Evolutionary conservation across 2,329 filamentous ascomycete species (phyloP).

Genomic region (Macroventuria anomochaeta): DNA sequence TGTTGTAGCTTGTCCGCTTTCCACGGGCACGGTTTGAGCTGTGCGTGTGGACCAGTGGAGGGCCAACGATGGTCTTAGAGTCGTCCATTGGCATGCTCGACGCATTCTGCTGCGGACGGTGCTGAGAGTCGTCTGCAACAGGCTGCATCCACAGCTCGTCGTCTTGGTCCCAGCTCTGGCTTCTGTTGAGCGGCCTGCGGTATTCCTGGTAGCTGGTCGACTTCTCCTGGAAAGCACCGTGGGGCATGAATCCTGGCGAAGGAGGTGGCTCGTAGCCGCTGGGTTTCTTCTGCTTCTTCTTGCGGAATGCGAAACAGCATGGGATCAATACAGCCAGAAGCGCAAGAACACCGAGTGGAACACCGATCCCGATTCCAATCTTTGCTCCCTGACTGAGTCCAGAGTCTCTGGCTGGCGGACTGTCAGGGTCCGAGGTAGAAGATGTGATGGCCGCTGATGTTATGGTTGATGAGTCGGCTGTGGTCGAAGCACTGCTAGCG

Average conservation of each 20-base stretch:
- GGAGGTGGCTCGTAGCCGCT: slow-evolving; percentile 40
- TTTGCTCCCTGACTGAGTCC: slow-evolving; percentile 38
- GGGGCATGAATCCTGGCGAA: slow-evolving; percentile 47
- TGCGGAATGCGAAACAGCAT: slow-evolving; percentile 38
- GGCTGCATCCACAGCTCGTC: slow-evolving; percentile 27
- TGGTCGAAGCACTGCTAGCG: slow-evolving; percentile 5
- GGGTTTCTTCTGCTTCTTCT: slow-evolving; percentile 28
- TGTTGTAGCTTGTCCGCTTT: slow-evolving; percentile 40
- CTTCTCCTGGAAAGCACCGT: slow-evolving; percentile 45
- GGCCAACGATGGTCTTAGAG: slow-evolving; percentile 31
- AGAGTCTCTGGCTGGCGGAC: slow-evolving; percentile 23
- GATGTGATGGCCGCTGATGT: slow-evolving; percentile 8
- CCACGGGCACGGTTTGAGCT: slow-evolving; percentile 44
- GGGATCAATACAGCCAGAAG: slow-evolving; percentile 48
- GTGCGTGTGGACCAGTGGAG: slow-evolving; percentile 42
- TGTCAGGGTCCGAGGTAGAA: slow-evolving; percentile 23
- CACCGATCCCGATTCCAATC: slow-evolving; percentile 44
- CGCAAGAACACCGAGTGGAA: slow-evolving; percentile 65
- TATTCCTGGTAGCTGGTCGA: slow-evolving; percentile 30
- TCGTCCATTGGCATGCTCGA: slow-evolving; percentile 26
- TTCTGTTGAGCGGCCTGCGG: slow-evolving; percentile 27
- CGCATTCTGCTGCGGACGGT: slow-evolving; percentile 6
- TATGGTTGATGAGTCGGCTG: background rate
- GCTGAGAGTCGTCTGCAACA: background rate
- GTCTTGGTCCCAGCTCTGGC: slow-evolving; percentile 43